Percentiles rank a stretch among this genome's conserved stretches.
phyloP scores from a whole-genome alignment of 257 asterid species.

The Thymus mandschuricus region DNA sequence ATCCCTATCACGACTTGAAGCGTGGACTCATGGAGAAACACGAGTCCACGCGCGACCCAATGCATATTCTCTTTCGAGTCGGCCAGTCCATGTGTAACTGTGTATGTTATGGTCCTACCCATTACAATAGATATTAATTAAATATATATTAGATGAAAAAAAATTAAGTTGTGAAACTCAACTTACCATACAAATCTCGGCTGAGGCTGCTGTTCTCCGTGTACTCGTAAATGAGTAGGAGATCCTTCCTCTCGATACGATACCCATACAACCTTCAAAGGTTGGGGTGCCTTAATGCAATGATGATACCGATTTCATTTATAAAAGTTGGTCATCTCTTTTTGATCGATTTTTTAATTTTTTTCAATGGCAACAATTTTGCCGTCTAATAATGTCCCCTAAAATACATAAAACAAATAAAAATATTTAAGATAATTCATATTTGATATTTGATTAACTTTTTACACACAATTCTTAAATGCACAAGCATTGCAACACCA shows the following conservation, averaged over 20 bases:
- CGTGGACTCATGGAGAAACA: background rate
- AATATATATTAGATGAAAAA: too few relatives aligned
- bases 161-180: too few relatives aligned
- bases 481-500: too few relatives aligned
- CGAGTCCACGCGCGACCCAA: background rate
- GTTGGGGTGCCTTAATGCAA: background rate
- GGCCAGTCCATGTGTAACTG: background rate
- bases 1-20: background rate
- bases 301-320: too few relatives aligned
- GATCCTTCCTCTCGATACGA: background rate
- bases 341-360: too few relatives aligned
- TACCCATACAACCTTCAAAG: too few relatives aligned
- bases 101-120: background rate
- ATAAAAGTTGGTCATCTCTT: too few relatives aligned
- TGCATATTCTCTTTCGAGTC: background rate
- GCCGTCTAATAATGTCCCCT: background rate
- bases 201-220: background rate
- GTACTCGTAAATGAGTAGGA: background rate
- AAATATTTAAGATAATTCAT: too few relatives aligned
- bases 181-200: background rate
- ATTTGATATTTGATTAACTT: too few relatives aligned
- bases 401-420: too few relatives aligned
- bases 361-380: background rate
- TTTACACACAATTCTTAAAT: too few relatives aligned
- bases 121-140: too few relatives aligned